These are phyloP conservation scores for Cyberlindnera maclurae DNA, from an alignment of 805 yeast species.

Conservation along the genomic window DNA sequence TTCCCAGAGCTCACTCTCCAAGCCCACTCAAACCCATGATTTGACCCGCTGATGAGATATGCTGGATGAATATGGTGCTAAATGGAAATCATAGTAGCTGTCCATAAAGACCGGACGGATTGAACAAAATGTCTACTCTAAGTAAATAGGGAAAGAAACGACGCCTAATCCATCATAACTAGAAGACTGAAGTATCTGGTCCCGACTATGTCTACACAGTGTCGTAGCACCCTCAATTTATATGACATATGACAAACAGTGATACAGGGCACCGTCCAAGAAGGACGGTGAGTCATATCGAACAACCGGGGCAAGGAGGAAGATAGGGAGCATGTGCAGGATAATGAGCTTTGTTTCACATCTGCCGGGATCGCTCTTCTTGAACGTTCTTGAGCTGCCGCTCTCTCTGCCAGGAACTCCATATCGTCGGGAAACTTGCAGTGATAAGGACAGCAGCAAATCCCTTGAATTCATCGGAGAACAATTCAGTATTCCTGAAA, in stretches of 20 bases:
- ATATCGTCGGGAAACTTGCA: constrained; percentile 56
- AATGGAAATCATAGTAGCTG: too few relatives aligned
- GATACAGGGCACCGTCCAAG: constrained; percentile 49
- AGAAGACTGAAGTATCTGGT: too few relatives aligned
- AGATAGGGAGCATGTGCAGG: constrained; percentile 41
- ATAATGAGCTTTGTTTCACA: constrained; percentile 46
- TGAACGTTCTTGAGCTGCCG: constrained; percentile 43
- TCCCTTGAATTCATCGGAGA: constrained; percentile 48
- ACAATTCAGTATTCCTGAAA: constrained; percentile 51
- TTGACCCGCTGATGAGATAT: too few relatives aligned
- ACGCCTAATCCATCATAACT: too few relatives aligned
- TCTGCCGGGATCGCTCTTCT: constrained; percentile 50
- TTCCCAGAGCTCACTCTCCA: too few relatives aligned
- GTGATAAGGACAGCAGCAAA: constrained; percentile 44
- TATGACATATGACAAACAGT: constrained; percentile 69
- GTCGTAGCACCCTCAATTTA: too few relatives aligned
- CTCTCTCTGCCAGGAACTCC: constrained; percentile 50
- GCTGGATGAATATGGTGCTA: too few relatives aligned
- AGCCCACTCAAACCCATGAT: too few relatives aligned
- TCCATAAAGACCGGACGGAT: too few relatives aligned
- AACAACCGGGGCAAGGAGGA: constrained; percentile 45
- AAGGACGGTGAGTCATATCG: constrained; percentile 40
- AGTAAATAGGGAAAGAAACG: too few relatives aligned
- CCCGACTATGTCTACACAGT: too few relatives aligned
- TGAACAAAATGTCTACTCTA: too few relatives aligned